Percentiles rank a stretch among this genome's conserved stretches.
These are phyloP conservation scores for Chaetomiaceae sp. DNA, from an alignment of 2,329 filamentous ascomycete species.

Conservation along the genomic window DNA sequence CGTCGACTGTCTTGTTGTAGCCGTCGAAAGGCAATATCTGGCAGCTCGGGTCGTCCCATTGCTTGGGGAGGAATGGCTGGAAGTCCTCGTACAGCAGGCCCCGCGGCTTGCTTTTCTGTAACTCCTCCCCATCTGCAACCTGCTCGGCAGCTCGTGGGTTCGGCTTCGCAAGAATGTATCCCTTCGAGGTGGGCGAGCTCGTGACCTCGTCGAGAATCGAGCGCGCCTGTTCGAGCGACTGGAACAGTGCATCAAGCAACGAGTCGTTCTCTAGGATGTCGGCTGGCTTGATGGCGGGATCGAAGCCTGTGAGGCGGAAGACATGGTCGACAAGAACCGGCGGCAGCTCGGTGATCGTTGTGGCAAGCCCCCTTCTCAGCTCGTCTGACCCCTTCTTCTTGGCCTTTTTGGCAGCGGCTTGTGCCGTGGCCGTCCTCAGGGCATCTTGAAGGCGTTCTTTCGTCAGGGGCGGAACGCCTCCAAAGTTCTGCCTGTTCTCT, in stretches of 20 bases:
- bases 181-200: slow-evolving; percentile 60
- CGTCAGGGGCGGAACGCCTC: slow-evolving; percentile 69
- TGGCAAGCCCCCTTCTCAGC: slow-evolving; percentile 73
- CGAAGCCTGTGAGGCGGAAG: slow-evolving; percentile 65
- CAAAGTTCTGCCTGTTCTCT: slow-evolving; percentile 78
- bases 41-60: slow-evolving; percentile 62
- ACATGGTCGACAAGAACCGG: slow-evolving; percentile 85
- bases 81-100: slow-evolving; percentile 85
- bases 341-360: slow-evolving; percentile 82
- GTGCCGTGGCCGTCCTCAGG: slow-evolving; percentile 53
- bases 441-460: slow-evolving; percentile 66
- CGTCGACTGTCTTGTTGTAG: slow-evolving; percentile 91
- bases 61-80: slow-evolving; percentile 81
- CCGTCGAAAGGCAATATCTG: slow-evolving; percentile 72
- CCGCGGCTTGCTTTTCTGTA: slow-evolving; percentile 37
- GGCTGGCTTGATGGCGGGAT: slow-evolving; percentile 62
- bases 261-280: slow-evolving; percentile 64
- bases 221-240: slow-evolving; percentile 65
- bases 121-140: slow-evolving; percentile 23
- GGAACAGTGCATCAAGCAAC: slow-evolving; percentile 62
- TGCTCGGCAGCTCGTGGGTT: slow-evolving; percentile 27
- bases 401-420: slow-evolving; percentile 57
- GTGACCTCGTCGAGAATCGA: slow-evolving; percentile 66
- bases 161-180: slow-evolving; percentile 82
- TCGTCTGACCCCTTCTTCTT: slow-evolving; percentile 71